Percentiles rank a stretch among this genome's conserved stretches.
phyloP scores from a whole-genome alignment of 805 yeast species.

The Saturnispora halmiae region DNA sequence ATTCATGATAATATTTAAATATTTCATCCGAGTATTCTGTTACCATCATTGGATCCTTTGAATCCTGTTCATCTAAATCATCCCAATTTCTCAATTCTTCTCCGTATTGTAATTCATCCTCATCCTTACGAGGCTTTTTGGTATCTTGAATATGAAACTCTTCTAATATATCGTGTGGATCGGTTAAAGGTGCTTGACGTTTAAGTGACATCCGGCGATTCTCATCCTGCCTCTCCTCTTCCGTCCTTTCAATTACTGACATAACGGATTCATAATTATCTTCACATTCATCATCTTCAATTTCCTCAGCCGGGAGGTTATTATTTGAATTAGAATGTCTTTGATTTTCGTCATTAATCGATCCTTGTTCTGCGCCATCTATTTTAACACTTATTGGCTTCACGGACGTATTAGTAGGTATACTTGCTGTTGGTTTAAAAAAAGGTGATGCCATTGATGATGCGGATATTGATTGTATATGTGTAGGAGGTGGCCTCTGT shows the following conservation, averaged over 20 bases:
- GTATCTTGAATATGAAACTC: conserved; percentile 2
- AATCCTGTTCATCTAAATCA: conserved; percentile 62
- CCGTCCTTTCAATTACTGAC: conserved; percentile 19
- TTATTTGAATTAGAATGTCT: background rate
- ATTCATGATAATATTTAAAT: conserved; percentile 64
- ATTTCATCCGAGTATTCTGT: conserved; percentile 87
- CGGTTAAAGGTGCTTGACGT: conserved; percentile 45
- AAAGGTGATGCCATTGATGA: conserved; percentile 25
- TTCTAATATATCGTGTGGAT: conserved; percentile 35
- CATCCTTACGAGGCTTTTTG: conserved; percentile 1
- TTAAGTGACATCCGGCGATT: conserved; percentile 31
- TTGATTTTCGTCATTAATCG: conserved; percentile 5
- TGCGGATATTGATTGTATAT: conserved; percentile 33
- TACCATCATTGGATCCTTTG: conserved; percentile 77
- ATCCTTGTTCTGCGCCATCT: conserved; percentile 7
- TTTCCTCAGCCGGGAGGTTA: background rate
- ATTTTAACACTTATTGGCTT: conserved; percentile 21
- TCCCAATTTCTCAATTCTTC: conserved; percentile 47
- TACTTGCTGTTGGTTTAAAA: conserved; percentile 22
- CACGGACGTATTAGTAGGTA: background rate
- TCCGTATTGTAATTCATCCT: conserved; percentile 24
- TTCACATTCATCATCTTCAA: background rate
- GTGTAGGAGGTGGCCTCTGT: conserved; percentile 41
- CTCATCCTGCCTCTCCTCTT: conserved; percentile 24
- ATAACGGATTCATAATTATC: conserved; percentile 6